A percentile compares a stretch with the other conserved stretches of the same genome.
Conservation (phyloP, 768 basidiomycete species). For the Tulasnella calospora region DNA sequence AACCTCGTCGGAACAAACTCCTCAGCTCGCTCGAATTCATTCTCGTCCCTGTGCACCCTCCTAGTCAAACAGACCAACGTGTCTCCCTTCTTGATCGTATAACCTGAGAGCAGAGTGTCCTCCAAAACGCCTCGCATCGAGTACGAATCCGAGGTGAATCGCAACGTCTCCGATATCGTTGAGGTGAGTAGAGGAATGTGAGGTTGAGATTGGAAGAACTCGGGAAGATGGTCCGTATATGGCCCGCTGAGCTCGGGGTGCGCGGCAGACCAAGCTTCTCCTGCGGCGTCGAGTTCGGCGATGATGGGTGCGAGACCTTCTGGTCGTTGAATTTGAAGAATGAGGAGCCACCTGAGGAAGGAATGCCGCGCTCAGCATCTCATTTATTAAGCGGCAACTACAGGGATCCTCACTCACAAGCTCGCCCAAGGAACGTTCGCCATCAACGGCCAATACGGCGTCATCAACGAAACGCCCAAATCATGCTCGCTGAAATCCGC, state of each 20-base stretch:
- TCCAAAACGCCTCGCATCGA: conserved; percentile 17
- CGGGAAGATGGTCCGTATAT: neutral
- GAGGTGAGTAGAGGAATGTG: conserved; percentile 9
- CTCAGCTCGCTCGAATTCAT: neutral
- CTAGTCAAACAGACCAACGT: conserved; percentile 6
- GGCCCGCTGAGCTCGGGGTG: neutral
- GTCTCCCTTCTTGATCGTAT: conserved; percentile 22
- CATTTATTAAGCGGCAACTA: too few relatives aligned
- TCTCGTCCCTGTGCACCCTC: conserved; percentile 6
- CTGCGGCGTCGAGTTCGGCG: conserved; percentile 18
- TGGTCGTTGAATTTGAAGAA: conserved; percentile 9
- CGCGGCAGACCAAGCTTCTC: neutral
- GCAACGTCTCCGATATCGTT: conserved; percentile 17
- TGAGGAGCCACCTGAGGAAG: conserved; percentile 7
- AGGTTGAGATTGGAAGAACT: conserved; percentile 22
- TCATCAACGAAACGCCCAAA: neutral
- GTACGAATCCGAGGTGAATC: conserved; percentile 20
- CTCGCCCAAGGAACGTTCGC: conserved; percentile 14
- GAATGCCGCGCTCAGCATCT: too few relatives aligned
- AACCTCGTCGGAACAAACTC: neutral
- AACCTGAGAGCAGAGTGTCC: conserved; percentile 1
- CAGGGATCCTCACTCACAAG: neutral
- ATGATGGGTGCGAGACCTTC: conserved; percentile 17
- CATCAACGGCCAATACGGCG: conserved; percentile 19
- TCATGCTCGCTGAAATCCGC: neutral